Conservation (phyloP, 768 basidiomycete species). For the Pleurotus ostreatus region DNA sequence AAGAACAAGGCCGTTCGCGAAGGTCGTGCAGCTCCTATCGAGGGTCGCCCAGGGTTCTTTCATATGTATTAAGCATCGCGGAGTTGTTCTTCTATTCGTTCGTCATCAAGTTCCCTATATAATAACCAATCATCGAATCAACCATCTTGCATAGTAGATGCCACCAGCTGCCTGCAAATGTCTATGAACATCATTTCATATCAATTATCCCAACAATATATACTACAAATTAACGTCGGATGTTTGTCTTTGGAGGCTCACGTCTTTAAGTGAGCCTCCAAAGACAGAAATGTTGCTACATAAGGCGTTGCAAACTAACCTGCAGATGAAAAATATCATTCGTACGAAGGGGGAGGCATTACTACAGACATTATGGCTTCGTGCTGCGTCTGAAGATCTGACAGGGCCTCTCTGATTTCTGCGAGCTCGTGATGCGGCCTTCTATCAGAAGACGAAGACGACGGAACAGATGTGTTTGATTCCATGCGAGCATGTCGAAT, state of each 20-base stretch:
- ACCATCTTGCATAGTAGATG: no score
- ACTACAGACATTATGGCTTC: not conserved
- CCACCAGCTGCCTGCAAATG: no score
- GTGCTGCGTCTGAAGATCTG: not conserved
- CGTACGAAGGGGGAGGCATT: not conserved
- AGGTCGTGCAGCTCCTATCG: constrained; percentile 26
- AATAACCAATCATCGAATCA: no score
- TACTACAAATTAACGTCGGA: no score
- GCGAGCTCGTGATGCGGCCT: not conserved
- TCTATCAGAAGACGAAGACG: not conserved
- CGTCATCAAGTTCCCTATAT: no score
- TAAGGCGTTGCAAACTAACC: no score
- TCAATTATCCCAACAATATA: no score
- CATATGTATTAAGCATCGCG: constrained; percentile 18
- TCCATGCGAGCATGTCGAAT: not conserved
- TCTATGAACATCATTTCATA: no score
- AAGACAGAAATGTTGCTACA: no score
- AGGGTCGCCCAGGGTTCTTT: constrained; percentile 33
- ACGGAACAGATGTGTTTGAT: not conserved
- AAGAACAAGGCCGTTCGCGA: constrained; percentile 27
- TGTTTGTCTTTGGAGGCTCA: no score
- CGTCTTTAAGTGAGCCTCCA: no score
- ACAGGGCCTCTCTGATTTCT: not conserved
- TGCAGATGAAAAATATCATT: not conserved
- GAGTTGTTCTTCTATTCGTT: no score